These are phyloP conservation scores for Tetrapyrgos nigripes DNA, from an alignment of 1,284 basidiomycete species.

Conservation along the genomic window DNA sequence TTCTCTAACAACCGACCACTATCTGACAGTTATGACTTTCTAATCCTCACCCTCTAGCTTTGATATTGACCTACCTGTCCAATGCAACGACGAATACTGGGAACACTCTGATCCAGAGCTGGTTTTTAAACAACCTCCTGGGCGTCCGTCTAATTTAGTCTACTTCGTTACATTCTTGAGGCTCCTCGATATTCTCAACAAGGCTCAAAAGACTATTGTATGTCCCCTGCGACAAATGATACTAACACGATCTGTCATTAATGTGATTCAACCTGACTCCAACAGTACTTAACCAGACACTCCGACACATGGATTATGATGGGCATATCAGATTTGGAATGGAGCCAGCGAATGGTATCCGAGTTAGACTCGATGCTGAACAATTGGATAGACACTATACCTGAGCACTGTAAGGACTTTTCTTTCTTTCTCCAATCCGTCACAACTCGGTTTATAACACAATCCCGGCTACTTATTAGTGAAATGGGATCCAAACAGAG, in stretches of 20 bases:
- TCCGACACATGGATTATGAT: not conserved
- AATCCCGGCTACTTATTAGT: constrained; percentile 37
- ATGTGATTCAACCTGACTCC: too few relatives aligned
- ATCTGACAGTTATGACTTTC: not conserved
- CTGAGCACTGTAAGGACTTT: constrained; percentile 34
- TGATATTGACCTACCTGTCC: constrained; percentile 13
- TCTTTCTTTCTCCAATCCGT: not conserved
- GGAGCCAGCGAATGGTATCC: constrained; percentile 30
- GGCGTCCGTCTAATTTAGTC: constrained; percentile 9
- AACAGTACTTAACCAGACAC: not conserved
- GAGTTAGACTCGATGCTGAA: constrained; percentile 58
- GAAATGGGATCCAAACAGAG: constrained; percentile 65
- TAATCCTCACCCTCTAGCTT: constrained; percentile 5
- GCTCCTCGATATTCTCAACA: constrained; percentile 9
- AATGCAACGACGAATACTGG: constrained; percentile 21
- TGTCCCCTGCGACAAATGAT: constrained; percentile 30
- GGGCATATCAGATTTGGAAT: not conserved
- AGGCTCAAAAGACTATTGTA: constrained; percentile 10
- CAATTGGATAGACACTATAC: constrained; percentile 54
- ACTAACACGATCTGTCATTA: too few relatives aligned
- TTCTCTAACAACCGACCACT: too few relatives aligned
- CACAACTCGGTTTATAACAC: too few relatives aligned
- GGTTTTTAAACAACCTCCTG: constrained; percentile 14
- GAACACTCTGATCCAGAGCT: constrained; percentile 2
- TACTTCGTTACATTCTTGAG: constrained; percentile 6